Percentiles rank a stretch among this genome's conserved stretches.
These are phyloP conservation scores for Bipolaris sorokiniana DNA, from an alignment of 2,329 filamentous ascomycete species.

Conservation along the genomic window DNA sequence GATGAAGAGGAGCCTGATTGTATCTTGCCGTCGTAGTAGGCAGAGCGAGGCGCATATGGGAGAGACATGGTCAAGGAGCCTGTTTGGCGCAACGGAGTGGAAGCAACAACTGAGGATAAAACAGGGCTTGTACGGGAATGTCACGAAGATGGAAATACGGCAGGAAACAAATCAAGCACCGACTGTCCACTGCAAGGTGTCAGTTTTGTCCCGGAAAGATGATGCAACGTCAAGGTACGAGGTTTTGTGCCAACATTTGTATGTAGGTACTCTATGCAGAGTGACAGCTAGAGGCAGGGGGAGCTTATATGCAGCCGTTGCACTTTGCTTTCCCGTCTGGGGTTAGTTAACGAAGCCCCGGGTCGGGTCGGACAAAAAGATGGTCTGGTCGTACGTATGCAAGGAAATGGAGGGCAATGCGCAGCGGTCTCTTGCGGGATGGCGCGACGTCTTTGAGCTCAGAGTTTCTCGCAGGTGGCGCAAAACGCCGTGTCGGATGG, in stretches of 20 bases:
- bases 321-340: conserved; percentile 6
- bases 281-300: not conserved
- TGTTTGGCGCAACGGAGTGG: conserved; percentile 3
- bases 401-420: not conserved
- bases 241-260: conserved; percentile 5
- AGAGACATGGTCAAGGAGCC: conserved; percentile 36
- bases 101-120: not conserved
- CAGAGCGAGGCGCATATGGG: conserved; percentile 63
- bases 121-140: not conserved
- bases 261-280: not conserved
- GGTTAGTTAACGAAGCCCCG: not conserved
- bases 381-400: conserved; percentile 1
- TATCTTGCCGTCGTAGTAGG: conserved; percentile 76
- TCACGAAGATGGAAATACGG: conserved; percentile 6
- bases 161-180: not conserved
- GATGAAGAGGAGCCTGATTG: conserved; percentile 66
- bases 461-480: conserved; percentile 6
- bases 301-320: conserved; percentile 9
- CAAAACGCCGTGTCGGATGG: conserved; percentile 16
- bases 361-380: not conserved
- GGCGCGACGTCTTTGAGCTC: conserved; percentile 13
- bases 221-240: conserved; percentile 2
- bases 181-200: conserved; percentile 3
- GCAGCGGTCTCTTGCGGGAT: conserved; percentile 20
- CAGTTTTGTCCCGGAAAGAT: conserved; percentile 5